Evolutionary conservation across 768 basidiomycete species (phyloP).

Genomic region (Russula dissimulans): DNA sequence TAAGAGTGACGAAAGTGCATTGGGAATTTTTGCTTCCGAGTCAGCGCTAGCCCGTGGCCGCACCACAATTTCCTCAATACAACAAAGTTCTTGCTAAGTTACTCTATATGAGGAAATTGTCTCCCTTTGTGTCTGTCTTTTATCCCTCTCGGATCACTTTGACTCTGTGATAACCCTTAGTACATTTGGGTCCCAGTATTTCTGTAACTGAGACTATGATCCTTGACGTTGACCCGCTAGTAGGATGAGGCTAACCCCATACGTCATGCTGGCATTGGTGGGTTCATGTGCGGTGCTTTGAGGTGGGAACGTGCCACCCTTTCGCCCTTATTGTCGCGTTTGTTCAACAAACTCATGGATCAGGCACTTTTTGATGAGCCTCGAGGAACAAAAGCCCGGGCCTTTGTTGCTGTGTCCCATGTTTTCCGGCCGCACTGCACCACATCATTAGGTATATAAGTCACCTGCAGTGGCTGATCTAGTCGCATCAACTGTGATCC

Average conservation of each 20-base stretch:
- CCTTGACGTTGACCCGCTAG: too few species aligned
- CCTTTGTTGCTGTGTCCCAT: neutral
- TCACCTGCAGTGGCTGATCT: neutral
- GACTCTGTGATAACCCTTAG: too few species aligned
- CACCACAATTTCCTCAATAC: too few species aligned
- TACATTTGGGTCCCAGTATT: neutral
- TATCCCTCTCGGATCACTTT: too few species aligned
- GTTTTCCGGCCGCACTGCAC: neutral
- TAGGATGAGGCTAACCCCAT: too few species aligned
- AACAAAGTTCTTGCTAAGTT: too few species aligned
- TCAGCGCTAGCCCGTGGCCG: too few species aligned
- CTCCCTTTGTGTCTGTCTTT: too few species aligned
- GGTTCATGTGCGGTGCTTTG: neutral
- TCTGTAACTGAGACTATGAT: too few species aligned
- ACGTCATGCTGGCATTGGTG: neutral
- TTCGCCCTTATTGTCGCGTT: neutral
- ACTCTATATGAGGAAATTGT: neutral
- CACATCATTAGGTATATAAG: constrained; percentile 5
- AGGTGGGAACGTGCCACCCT: neutral
- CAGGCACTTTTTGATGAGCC: neutral
- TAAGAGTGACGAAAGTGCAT: too few species aligned
- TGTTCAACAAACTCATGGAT: neutral
- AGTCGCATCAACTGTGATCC: neutral
- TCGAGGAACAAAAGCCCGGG: constrained; percentile 1
- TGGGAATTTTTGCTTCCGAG: too few species aligned